These are phyloP conservation scores for Vitis rotundifolia DNA, from an alignment of 164 flowering plant species.

Conservation along the genomic window DNA sequence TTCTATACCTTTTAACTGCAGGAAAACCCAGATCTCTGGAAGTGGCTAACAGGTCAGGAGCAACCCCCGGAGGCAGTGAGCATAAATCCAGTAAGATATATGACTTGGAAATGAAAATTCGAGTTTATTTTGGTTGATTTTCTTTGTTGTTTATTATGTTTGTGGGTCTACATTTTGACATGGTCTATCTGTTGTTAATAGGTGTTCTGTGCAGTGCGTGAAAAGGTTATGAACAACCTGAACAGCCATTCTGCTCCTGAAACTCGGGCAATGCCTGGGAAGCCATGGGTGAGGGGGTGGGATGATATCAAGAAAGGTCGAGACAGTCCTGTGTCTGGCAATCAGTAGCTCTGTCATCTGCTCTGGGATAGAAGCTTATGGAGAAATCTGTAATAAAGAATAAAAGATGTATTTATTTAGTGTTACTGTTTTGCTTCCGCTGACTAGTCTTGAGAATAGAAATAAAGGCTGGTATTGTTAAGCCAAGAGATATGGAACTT, in stretches of 20 bases:
- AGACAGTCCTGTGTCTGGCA: conserved; percentile 52
- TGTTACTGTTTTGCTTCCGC: too few species aligned
- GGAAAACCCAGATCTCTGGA: conserved; percentile 98
- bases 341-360: conserved; percentile 24
- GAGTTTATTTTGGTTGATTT: neutral
- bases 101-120: neutral
- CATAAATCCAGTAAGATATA: conserved; percentile 64
- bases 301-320: conserved; percentile 82
- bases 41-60: conserved; percentile 89
- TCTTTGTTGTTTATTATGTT: neutral
- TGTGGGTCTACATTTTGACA: too few species aligned
- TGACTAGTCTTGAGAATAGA: too few species aligned
- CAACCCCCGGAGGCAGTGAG: conserved; percentile 74
- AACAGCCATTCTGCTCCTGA: conserved; percentile 75
- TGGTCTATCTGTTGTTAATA: conserved; percentile 11
- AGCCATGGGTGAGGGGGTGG: conserved; percentile 98
- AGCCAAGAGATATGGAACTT: too few species aligned
- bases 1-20: conserved; percentile 18
- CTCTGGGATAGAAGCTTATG: conserved; percentile 8
- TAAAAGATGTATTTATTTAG: too few species aligned
- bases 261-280: conserved; percentile 84
- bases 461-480: too few species aligned
- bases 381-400: neutral
- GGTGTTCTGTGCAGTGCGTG: conserved; percentile 75
- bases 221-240: conserved; percentile 67